Evolutionary conservation across 2,329 filamentous ascomycete species (phyloP).

Genomic region (Pezicula radicicola): DNA sequence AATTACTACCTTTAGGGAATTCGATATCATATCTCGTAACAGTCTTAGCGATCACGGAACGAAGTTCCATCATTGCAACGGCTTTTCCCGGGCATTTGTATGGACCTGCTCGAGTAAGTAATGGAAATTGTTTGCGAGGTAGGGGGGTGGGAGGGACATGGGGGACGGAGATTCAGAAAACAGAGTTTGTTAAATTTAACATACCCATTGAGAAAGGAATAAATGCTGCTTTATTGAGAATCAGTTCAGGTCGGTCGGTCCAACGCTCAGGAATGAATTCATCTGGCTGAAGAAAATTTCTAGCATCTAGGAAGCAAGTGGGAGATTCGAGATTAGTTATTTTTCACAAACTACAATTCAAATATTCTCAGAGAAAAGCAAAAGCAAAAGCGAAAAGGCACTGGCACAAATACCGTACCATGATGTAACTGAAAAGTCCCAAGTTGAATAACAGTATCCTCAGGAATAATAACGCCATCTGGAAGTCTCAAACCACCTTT

Average conservation of each 20-base stretch:
- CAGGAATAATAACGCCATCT: constrained; percentile 7
- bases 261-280: constrained; percentile 31
- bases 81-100: constrained; percentile 29
- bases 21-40: constrained; percentile 17
- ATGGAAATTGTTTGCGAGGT: too few species aligned
- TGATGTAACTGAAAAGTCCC: constrained; percentile 10
- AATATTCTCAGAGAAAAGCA: too few species aligned
- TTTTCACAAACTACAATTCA: too few species aligned
- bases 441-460: constrained; percentile 7
- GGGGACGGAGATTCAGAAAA: too few species aligned
- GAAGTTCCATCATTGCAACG: constrained; percentile 29
- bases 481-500: constrained; percentile 25
- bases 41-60: constrained; percentile 19
- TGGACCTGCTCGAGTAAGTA: constrained; percentile 11
- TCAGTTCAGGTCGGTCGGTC: constrained; percentile 16
- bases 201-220: constrained; percentile 23
- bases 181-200: too few species aligned
- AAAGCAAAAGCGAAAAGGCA: too few species aligned
- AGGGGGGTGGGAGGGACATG: too few species aligned
- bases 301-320: not conserved
- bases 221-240: constrained; percentile 21
- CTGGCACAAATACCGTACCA: not conserved
- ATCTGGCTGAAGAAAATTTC: constrained; percentile 12
- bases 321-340: too few species aligned
- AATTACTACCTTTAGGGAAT: constrained; percentile 14